Evolutionary conservation across 108 stramenopile species (phyloP).

Genomic region (Cyclotella cryptica): DNA sequence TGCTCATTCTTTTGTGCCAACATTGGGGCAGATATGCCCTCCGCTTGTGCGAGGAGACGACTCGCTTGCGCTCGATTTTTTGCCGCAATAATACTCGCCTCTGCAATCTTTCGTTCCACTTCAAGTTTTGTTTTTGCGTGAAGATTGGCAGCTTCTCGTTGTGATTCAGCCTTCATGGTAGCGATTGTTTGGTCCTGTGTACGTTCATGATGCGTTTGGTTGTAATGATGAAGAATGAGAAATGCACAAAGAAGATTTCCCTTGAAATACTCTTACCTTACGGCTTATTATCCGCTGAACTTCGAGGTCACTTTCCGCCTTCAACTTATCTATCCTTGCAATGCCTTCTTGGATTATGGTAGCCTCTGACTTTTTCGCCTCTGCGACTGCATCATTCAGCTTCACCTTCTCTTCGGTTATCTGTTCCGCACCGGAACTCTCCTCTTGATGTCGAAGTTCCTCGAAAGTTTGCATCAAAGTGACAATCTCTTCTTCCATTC

Average conservation of each 20-base stretch:
- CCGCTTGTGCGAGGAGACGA: conserved; percentile 24
- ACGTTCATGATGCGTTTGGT: neutral
- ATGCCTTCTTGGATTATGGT: conserved; percentile 31
- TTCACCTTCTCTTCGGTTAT: conserved; percentile 40
- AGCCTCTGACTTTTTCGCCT: conserved; percentile 17
- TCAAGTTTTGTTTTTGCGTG: conserved; percentile 34
- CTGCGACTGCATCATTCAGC: conserved; percentile 33
- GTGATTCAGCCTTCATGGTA: conserved; percentile 24
- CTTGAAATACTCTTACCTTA: conserved; percentile 21
- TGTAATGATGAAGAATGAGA: neutral
- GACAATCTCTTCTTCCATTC: conserved; percentile 34
- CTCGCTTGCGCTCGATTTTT: conserved; percentile 33
- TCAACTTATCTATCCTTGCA: conserved; percentile 21
- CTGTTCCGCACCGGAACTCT: conserved; percentile 12
- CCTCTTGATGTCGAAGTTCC: conserved; percentile 24
- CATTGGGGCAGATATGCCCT: conserved; percentile 31
- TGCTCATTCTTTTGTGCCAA: conserved; percentile 33
- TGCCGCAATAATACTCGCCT: conserved; percentile 9
- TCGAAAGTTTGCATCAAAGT: conserved; percentile 42
- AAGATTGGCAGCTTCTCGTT: conserved; percentile 27
- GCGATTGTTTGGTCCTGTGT: conserved; percentile 27
- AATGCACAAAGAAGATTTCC: neutral
- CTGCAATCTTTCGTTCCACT: conserved; percentile 28
- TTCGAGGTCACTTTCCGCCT: conserved; percentile 30
- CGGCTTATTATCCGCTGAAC: conserved; percentile 30